Evolutionary conservation across 2,329 filamentous ascomycete species (phyloP).

Genomic region (Trichoderma cornu-damae): DNA sequence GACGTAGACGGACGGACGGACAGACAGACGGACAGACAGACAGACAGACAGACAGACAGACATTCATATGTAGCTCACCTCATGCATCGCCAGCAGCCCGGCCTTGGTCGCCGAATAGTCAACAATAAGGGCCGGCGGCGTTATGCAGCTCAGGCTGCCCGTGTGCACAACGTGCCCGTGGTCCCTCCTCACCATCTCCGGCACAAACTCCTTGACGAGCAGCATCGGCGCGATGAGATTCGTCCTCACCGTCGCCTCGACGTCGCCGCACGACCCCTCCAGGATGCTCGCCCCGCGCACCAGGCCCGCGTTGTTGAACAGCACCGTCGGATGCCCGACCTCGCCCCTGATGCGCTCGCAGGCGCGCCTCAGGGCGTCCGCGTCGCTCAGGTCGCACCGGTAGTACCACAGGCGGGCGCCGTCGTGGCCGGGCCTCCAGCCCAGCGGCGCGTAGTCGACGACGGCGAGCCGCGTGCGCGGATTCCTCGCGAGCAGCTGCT

Average conservation of each 20-base stretch:
- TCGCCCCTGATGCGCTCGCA: slow-evolving; percentile 30
- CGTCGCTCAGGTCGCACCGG: slow-evolving; percentile 34
- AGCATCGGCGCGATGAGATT: slow-evolving; percentile 59
- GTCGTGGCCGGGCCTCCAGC: slow-evolving; percentile 24
- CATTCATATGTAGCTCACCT: too few relatives aligned
- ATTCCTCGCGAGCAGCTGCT: slow-evolving; percentile 27
- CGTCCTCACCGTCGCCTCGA: slow-evolving; percentile 30
- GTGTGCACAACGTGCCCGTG: slow-evolving; percentile 63
- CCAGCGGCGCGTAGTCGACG: slow-evolving; percentile 32
- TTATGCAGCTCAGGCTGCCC: slow-evolving; percentile 52
- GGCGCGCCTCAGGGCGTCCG: slow-evolving; percentile 27
- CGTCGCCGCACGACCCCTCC: slow-evolving; percentile 28
- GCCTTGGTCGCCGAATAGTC: slow-evolving; percentile 57
- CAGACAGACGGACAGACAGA: too few relatives aligned
- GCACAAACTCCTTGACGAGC: slow-evolving; percentile 54
- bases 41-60: too few relatives aligned
- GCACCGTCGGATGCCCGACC: slow-evolving; percentile 35
- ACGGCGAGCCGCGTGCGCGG: slow-evolving; percentile 30
- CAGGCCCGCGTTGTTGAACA: slow-evolving; percentile 36
- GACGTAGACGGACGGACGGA: too few relatives aligned
- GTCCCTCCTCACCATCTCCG: slow-evolving; percentile 50
- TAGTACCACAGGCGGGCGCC: slow-evolving; percentile 28
- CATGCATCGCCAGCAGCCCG: slow-evolving; percentile 29
- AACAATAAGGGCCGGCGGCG: slow-evolving; percentile 50
- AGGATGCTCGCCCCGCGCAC: slow-evolving; percentile 27